Conservation (phyloP, 169 alveolate genomes). For the Plasmodium falciparum region DNA sequence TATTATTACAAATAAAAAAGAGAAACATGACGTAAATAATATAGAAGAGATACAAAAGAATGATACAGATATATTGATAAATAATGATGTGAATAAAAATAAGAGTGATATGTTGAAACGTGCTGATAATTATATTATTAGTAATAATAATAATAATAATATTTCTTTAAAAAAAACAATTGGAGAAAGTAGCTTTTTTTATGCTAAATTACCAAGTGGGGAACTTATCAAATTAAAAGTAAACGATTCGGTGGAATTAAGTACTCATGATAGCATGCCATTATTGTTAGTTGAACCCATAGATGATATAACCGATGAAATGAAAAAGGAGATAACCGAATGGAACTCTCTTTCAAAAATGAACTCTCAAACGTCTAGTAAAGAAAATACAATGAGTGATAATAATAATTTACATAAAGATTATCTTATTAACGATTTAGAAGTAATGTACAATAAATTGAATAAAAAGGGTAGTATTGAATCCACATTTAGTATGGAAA, state of each 20-base stretch:
- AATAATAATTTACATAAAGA: conserved; percentile 7
- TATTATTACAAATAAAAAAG: neutral
- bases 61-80: neutral
- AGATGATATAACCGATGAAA: conserved; percentile 16
- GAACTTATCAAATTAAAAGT: conserved; percentile 67
- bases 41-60: conserved; percentile 4
- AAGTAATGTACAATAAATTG: conserved; percentile 8
- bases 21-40: conserved; percentile 5
- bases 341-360: conserved; percentile 1
- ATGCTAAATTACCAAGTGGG: conserved; percentile 76
- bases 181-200: conserved; percentile 41
- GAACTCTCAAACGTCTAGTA: neutral
- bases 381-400: conserved; percentile 1
- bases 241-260: conserved; percentile 8
- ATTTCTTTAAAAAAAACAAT: conserved; percentile 28
- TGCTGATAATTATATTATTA: neutral
- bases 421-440: conserved; percentile 15
- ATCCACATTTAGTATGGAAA: conserved; percentile 28
- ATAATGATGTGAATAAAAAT: conserved; percentile 7
- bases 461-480: conserved; percentile 20
- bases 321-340: too few species aligned
- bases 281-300: conserved; percentile 50
- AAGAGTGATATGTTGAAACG: neutral
- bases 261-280: conserved; percentile 50
- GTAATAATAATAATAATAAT: neutral